Conservation (phyloP, 139 green algal genomes). For the Chlamydomonas schloesseri region DNA sequence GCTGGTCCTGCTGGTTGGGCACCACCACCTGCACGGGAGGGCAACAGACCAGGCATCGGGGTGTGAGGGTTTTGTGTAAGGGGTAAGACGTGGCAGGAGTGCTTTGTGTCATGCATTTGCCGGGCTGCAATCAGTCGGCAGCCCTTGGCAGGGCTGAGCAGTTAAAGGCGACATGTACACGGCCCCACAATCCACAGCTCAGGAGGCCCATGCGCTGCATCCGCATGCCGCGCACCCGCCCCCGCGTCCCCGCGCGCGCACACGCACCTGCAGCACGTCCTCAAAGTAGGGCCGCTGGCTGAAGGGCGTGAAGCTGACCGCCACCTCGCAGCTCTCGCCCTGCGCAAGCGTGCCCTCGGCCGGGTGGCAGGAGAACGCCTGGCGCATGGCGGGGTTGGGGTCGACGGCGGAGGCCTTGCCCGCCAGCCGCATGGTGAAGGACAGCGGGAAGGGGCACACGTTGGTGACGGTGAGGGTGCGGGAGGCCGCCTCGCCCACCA, state of each 20-base stretch:
- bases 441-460: constrained; percentile 69
- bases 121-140: no score
- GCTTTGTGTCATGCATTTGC: no score
- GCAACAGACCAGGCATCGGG: no score
- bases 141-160: no score
- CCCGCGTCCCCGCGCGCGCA: not conserved
- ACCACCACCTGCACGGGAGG: constrained; percentile 53
- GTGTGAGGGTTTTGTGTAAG: no score
- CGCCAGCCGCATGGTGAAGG: constrained; percentile 41
- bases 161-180: no score
- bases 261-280: constrained; percentile 42
- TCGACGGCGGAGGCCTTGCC: constrained; percentile 5
- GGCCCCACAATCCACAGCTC: no score
- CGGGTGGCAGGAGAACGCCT: constrained; percentile 57
- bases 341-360: constrained; percentile 56
- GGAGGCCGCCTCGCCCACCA: constrained; percentile 55
- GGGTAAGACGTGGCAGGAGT: no score
- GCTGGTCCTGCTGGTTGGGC: constrained; percentile 70
- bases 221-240: no score
- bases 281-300: constrained; percentile 65
- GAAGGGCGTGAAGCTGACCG: constrained; percentile 59
- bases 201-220: no score
- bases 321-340: constrained; percentile 57
- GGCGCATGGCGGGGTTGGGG: constrained; percentile 45
- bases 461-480: constrained; percentile 68